Base-by-base conservation (phyloP, 495 filamentous ascomycete genomes). In the Apodospora peruviana region DNA sequence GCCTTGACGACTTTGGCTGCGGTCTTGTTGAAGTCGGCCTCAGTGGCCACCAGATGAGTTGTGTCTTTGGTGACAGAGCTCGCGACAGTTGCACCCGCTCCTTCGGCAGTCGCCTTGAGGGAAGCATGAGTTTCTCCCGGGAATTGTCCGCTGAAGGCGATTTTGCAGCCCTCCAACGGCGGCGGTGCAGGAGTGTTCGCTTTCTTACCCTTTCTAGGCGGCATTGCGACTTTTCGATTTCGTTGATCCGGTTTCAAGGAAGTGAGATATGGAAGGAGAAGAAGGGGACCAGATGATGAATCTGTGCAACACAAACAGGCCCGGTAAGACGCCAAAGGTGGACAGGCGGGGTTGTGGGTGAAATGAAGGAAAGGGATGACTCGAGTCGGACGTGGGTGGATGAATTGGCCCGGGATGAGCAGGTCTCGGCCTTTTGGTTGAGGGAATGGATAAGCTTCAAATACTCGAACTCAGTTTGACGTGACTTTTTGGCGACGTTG, bases 91-190 rank as follows among this genome's bases (percentile, higher is more conserved):
- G 71, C 85, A 2, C 82, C 82, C 20, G 78, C 67, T 0, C 46
- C 42, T 18, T 68, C 65, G 22, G 85, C 70, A 16, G 68, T 62
- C 16, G 59, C 56, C 53, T 74, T 70, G 11, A 79, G 52, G 7
- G 53, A 51, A 8, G 52, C 64, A 54, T 87, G 84, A 12, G 72
- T 75, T 16, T 66, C 63, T 5, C 71, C 70, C 0, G 75, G 71
- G 43, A 87, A 81, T 0, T 74, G 73, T 18, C 85, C 85, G 50
- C 78, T 81, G 21, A 86, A 59, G n/a, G 74, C 77, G 34, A 89
- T 71, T 12, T 62, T 66, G 24, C 75, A 66, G 2, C 68, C 68
- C 16, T 72, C 63, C 14, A 81, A 54, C 1, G 70, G 56, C 2
- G 52, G 60, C 4, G 42, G 38, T 14, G 62, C 46, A n/a, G 64